Conservation (phyloP, 2,329 filamentous ascomycete species). For the Aspergillus tubingensis region DNA sequence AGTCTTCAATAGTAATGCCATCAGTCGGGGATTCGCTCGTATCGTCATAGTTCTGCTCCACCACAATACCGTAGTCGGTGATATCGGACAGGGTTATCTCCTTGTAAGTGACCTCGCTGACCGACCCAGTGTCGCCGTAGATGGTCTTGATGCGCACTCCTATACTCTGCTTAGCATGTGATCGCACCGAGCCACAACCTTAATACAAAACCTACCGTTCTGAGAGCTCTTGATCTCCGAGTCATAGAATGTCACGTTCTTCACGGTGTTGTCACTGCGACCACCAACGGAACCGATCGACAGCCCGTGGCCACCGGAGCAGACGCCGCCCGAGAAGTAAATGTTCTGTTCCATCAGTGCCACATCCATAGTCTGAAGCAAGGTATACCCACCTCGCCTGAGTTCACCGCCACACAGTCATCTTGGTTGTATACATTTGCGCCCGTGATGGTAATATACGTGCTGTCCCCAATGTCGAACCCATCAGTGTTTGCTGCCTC, state of each 20-base stretch:
- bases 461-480: slow-evolving; percentile 43
- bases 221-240: slow-evolving; percentile 54
- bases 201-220: slow-evolving; percentile 44
- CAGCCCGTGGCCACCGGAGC: slow-evolving; percentile 53
- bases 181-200: no score
- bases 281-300: slow-evolving; percentile 62
- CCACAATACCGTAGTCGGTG: not conserved
- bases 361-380: no score
- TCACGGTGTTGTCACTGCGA: slow-evolving; percentile 56
- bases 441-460: slow-evolving; percentile 52
- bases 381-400: slow-evolving; percentile 41
- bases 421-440: slow-evolving; percentile 60
- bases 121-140: slow-evolving; percentile 49
- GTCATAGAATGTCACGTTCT: slow-evolving; percentile 55
- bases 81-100: not conserved
- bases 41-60: slow-evolving; percentile 6
- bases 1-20: not conserved
- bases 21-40: not conserved
- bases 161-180: not conserved
- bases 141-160: slow-evolving; percentile 60
- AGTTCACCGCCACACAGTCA: slow-evolving; percentile 62
- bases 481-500: slow-evolving; percentile 56
- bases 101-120: slow-evolving; percentile 32
- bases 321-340: slow-evolving; percentile 31
- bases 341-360: not conserved